Conservation (phyloP, 2,329 filamentous ascomycete genomes). For the Cordyceps tenuipes region DNA sequence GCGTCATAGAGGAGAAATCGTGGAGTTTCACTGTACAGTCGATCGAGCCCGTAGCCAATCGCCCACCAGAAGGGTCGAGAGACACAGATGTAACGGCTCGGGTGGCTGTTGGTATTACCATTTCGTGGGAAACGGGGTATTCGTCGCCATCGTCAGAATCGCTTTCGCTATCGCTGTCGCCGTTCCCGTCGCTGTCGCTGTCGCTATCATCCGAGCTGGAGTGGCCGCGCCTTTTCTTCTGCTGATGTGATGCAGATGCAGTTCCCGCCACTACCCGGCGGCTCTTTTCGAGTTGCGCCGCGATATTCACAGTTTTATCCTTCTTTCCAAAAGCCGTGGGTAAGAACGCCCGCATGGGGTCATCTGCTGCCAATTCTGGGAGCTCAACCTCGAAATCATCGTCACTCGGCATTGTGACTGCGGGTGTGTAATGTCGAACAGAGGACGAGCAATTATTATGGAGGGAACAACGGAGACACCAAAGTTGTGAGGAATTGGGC, state of each 20-base stretch:
- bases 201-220: slow-evolving; percentile 36
- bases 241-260: slow-evolving; percentile 9
- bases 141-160: slow-evolving; percentile 71
- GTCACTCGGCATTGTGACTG: slow-evolving; percentile 46
- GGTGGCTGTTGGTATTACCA: slow-evolving; percentile 87
- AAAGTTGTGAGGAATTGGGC: neutral
- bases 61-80: slow-evolving; percentile 74
- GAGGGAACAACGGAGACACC: neutral
- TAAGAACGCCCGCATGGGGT: slow-evolving; percentile 68
- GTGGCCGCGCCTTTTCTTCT: slow-evolving; percentile 27
- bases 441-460: neutral
- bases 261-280: slow-evolving; percentile 43
- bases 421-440: neutral
- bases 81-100: slow-evolving; percentile 77
- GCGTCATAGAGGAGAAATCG: slow-evolving; percentile 93
- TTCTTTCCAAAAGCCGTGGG: slow-evolving; percentile 82
- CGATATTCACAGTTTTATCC: slow-evolving; percentile 62
- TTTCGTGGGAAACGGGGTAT: slow-evolving; percentile 85
- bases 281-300: slow-evolving; percentile 72
- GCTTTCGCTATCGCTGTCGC: slow-evolving; percentile 42
- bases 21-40: slow-evolving; percentile 90
- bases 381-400: slow-evolving; percentile 50
- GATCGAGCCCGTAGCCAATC: slow-evolving; percentile 81
- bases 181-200: slow-evolving; percentile 38
- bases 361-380: slow-evolving; percentile 49